Evolutionary conservation across 2,329 filamentous ascomycete species (phyloP), one percentile per base, ranked within the genome.

Genomic region (Claviceps citrina): DNA sequence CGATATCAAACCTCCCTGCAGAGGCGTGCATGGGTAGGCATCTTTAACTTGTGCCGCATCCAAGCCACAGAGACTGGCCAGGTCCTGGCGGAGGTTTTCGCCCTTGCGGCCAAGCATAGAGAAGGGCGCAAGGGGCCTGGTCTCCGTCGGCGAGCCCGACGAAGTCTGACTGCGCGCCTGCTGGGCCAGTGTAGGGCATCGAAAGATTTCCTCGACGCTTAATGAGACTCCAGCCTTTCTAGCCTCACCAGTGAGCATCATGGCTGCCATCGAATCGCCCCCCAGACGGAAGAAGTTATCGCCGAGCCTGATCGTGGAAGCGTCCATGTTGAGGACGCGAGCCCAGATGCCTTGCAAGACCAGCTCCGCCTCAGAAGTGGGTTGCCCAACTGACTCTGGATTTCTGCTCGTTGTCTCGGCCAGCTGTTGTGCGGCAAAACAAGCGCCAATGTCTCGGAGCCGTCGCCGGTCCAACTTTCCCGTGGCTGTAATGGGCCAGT

Each of bases 1-100:
- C 0, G 58, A 54, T 34, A 66, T 52, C 2, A 65, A 51, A 2
- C 57, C 60, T 43, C 61, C 59, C 39, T 66, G 63, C 1, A 64
- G 49, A 4, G 56, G 49, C 5, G 58, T 57, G 47, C 58, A 62
- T 2, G 61, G 62, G 32, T 22, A 43, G 8, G 28, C 26, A 22
- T 15, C 19, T 12, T 22, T 13, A 19, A 24, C 30, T 15, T 9
- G 8, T 16, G 19, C 26, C n/a, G 26, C 12, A 6, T 27, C 12
- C 26, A 27, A 27, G 1, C 26, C 26, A 13, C 26, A 27, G 4
- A 12, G 26, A 27, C 4, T 19, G 15, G 8, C 16, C 10, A 31
- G 5, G 4, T 7, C 12, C 18, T 6, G 18, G 12, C 16, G 6
- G 10, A n/a, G 22, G 26, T 27, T 27, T 27, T 27, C 10, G 10